Percentiles rank a stretch among this genome's conserved stretches.
phyloP scores from a whole-genome alignment of 2,329 filamentous ascomycete genomes.

The Helminthosporium solani region DNA sequence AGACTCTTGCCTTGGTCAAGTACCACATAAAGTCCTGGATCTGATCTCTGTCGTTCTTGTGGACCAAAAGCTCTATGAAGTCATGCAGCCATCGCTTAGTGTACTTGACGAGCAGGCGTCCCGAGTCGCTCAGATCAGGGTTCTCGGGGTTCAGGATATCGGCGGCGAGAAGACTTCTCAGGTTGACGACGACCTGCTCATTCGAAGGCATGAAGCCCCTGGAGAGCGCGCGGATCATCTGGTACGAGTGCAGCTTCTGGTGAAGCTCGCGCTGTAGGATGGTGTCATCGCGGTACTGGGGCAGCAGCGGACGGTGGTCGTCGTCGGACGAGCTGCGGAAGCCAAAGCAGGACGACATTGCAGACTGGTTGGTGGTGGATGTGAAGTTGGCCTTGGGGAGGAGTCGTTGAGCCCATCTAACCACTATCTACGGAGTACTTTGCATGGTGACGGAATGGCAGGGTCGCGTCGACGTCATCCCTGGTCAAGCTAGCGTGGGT shows the following conservation, averaged over 20 bases:
- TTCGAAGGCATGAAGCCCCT: constrained; percentile 92
- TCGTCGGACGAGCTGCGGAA: constrained; percentile 55
- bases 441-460: constrained; percentile 6
- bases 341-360: constrained; percentile 67
- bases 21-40: constrained; percentile 93
- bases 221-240: constrained; percentile 80
- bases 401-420: no score
- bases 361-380: constrained; percentile 10
- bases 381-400: neutral
- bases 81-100: constrained; percentile 72
- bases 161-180: constrained; percentile 75
- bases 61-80: constrained; percentile 75
- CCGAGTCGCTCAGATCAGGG: constrained; percentile 73
- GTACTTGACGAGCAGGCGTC: constrained; percentile 70
- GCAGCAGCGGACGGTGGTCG: constrained; percentile 73
- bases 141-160: constrained; percentile 76
- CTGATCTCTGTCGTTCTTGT: constrained; percentile 83
- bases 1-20: constrained; percentile 69
- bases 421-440: no score
- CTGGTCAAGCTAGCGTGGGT: no score
- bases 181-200: constrained; percentile 75
- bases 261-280: constrained; percentile 73
- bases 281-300: constrained; percentile 81
- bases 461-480: constrained; percentile 9
- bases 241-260: constrained; percentile 89